Percentiles rank a stretch among this genome's conserved stretches.
Evolutionary conservation across 768 basidiomycete genomes (phyloP).

Genomic region (Pulveroboletus sp.): DNA sequence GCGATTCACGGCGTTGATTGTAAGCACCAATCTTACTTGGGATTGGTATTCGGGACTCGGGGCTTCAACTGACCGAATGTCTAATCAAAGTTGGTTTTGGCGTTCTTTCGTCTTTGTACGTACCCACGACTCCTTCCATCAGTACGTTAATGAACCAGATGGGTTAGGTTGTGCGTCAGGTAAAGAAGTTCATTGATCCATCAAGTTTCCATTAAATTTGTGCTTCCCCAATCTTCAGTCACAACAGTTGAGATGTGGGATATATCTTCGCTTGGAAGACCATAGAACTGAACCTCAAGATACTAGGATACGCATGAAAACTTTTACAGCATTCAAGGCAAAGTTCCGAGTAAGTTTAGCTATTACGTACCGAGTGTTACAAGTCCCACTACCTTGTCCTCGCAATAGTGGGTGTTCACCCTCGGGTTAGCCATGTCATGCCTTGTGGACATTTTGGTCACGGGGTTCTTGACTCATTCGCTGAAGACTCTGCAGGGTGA

Average conservation of each 20-base stretch:
- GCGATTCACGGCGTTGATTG: constrained; percentile 31
- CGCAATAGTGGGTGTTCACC: constrained; percentile 46
- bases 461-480: constrained; percentile 40
- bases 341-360: constrained; percentile 16
- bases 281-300: background rate
- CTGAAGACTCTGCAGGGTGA: constrained; percentile 37
- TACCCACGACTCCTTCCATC: background rate
- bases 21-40: constrained; percentile 21
- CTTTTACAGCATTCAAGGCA: constrained; percentile 22
- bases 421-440: constrained; percentile 47
- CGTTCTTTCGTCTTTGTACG: constrained; percentile 31
- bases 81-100: constrained; percentile 23
- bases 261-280: background rate
- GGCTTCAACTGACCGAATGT: background rate
- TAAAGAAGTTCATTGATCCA: constrained; percentile 5
- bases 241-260: constrained; percentile 31
- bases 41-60: background rate
- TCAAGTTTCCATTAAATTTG: constrained; percentile 11
- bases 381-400: background rate
- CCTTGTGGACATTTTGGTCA: constrained; percentile 46
- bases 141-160: background rate
- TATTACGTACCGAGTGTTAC: background rate
- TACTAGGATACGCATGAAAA: constrained; percentile 24
- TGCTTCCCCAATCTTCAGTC: constrained; percentile 17
- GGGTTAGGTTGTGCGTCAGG: constrained; percentile 34